A percentile compares a stretch with the other conserved stretches of the same genome.
Conservation (phyloP, 768 basidiomycete genomes). For the Scleroderma citrinum region DNA sequence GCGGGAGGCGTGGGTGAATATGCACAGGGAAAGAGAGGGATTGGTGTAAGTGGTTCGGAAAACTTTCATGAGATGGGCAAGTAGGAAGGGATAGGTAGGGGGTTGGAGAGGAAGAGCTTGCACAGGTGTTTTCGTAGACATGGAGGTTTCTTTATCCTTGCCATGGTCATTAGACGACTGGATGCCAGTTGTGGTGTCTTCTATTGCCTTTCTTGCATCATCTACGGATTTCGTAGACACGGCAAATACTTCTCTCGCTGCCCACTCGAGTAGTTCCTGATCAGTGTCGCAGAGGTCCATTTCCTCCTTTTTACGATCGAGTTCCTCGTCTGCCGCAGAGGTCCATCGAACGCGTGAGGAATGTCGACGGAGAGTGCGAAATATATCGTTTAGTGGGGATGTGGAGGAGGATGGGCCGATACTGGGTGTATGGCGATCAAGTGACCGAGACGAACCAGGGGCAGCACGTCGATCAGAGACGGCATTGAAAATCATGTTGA, state of each 20-base stretch:
- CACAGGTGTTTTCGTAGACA: slow-evolving; percentile 5
- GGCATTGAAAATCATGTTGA: slow-evolving; percentile 62
- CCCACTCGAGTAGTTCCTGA: slow-evolving; percentile 69
- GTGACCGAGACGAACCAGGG: not conserved
- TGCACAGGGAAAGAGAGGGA: slow-evolving; percentile 73
- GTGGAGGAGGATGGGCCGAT: slow-evolving; percentile 8
- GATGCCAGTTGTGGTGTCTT: slow-evolving; percentile 8
- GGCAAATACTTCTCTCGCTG: slow-evolving; percentile 59
- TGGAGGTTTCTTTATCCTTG: not conserved
- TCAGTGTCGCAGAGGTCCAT: slow-evolving; percentile 69
- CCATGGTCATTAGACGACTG: not conserved
- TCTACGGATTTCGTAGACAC: slow-evolving; percentile 47
- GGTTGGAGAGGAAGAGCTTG: slow-evolving; percentile 45
- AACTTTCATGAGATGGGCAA: slow-evolving; percentile 70
- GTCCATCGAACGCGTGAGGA: slow-evolving; percentile 47
- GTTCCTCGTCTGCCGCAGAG: slow-evolving; percentile 43
- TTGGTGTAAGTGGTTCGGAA: slow-evolving; percentile 76
- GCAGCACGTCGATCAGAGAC: slow-evolving; percentile 30
- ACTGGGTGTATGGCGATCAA: slow-evolving; percentile 8
- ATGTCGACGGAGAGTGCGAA: slow-evolving; percentile 49
- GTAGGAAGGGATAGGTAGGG: slow-evolving; percentile 64
- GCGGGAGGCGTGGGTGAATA: slow-evolving; percentile 75
- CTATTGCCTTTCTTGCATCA: slow-evolving; percentile 36
- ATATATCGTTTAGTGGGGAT: slow-evolving; percentile 37
- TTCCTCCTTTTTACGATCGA: slow-evolving; percentile 67